Conservation (phyloP, 1,139 yeast species). For the Saccharomyces uvarum region DNA sequence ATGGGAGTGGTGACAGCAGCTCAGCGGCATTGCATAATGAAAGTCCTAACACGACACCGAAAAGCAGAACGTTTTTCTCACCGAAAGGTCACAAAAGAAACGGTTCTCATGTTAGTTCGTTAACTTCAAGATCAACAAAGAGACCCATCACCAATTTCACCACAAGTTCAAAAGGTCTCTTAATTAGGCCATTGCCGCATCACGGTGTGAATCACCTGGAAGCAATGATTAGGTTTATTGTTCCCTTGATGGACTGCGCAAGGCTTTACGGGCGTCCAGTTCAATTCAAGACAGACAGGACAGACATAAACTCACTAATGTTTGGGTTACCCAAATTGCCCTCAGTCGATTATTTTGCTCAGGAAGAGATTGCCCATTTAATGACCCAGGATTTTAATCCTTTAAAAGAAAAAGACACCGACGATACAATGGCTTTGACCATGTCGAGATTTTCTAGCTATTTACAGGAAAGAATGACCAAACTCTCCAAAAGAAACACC, state of each 20-base stretch:
- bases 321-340: conserved; percentile 29
- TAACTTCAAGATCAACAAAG: conserved; percentile 6
- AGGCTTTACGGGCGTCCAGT: conserved; percentile 28
- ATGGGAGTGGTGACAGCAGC: conserved; percentile 3
- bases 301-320: conserved; percentile 22
- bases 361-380: conserved; percentile 12
- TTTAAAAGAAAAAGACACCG: conserved; percentile 2
- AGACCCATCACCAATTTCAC: conserved; percentile 7
- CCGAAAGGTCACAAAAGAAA: conserved; percentile 6
- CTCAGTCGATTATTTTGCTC: conserved; percentile 20
- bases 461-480: conserved; percentile 8
- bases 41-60: conserved; percentile 4
- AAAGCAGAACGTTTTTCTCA: conserved; percentile 3
- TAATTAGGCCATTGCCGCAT: conserved; percentile 29
- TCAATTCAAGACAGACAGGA: conserved; percentile 20
- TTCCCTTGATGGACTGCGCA: conserved; percentile 27
- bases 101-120: conserved; percentile 2
- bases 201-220: conserved; percentile 26
- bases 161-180: conserved; percentile 15
- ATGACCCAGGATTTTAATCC: neutral
- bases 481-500: conserved; percentile 8
- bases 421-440: conserved; percentile 9
- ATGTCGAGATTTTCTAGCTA: conserved; percentile 8
- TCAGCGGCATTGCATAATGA: conserved; percentile 2
- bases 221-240: conserved; percentile 23